Base-by-base conservation (phyloP, 495 filamentous ascomycete species). In the Hypomontagnella monticulosa region DNA sequence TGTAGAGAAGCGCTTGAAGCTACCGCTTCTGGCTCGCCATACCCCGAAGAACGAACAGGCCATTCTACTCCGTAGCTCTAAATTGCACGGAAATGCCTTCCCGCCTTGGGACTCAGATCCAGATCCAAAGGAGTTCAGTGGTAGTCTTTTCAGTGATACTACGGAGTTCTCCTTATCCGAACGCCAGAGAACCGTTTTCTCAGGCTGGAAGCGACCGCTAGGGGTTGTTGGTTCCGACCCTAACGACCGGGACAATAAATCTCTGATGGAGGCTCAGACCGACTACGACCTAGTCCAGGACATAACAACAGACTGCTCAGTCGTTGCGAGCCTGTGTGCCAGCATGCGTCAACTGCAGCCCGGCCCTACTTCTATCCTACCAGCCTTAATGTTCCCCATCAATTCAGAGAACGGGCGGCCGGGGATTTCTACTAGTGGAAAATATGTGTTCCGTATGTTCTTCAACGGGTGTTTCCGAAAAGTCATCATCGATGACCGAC, bases 261-360 rank as follows among this genome's bases (percentile, higher is more conserved):
- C 81, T 32, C 70, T 83, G 11, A 93, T 92, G 88, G 64, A 72
- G 19, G 76, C 83, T 1, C 70, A 71, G 3, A 67, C 76, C 1
- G 80, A 81, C 36, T 83, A 87, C 49, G 96, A 98, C 73, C 81
- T 99, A 10, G 92, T 96, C 4, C 95, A 99, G 77, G 95, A 98
- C 73, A 83, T 96, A 38, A 89, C 94, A 15, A 93, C 93, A 2
- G 95, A 99, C 69, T 99, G 95, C 69, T 98, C 95, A 4, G 93
- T 99, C 4, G 93, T 99, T 38, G 95, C 96, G 4, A 97, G 94
- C 76, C 84, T 99, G 9, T 97, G 93, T 71, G 93, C 94, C 47
- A 88, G 83, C 7, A 88, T 88, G 60, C 76, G 71, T 7, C 73
- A 79, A 32, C 61, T 81, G 30, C 62, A 68, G 4, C 72, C 75